Evolutionary conservation across 306 rosid species (phyloP), one percentile per base, ranked within the genome.

Genomic region (Dryas drummondii): DNA sequence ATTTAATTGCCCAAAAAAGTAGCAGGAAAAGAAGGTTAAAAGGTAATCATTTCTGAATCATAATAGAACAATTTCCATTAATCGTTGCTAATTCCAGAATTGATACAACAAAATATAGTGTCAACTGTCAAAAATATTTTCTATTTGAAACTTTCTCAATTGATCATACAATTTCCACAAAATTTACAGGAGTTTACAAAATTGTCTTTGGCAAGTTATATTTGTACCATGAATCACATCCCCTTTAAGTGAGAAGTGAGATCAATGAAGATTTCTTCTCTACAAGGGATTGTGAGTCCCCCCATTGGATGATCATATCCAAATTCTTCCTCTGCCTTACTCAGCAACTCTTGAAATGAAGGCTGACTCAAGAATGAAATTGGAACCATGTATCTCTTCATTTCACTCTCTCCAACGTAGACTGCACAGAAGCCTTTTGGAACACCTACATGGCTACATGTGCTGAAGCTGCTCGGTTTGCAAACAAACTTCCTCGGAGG

Each of bases 281-380:
- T 71, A 72, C 84, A 85, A 27, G 84, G 87, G 71, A 87, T 83
- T 76, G 87, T 85, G 55, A 87, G 80, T 50, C 92, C 86, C 19
- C 88, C 86, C 78, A 78, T 78, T 17, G 87, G 84, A 85, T 85
- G 91, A 50, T 81, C 76, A 63, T 75, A 85, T 46, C 87, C 86
- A 12, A 83, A 85, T 54, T 83, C 84, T 85, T 87, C 80, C 47
- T 85, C 79, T 3, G 83, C 89, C 54, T 74, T 65, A 47, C 41
- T 80, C n/a, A 84, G 67, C 32, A 85, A 61, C 5, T 82, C 64
- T 59, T 77, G 81, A 65, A 87, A 87, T 37, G 70, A 47, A 53
- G 91, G 72, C 50, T 73, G 82, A 70, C 66, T 86, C 84, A 83
- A 76, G 80, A 55, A 73, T 12, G 84, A 76, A 51, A 86, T 46